Conservation (phyloP, 2,329 filamentous ascomycete species). For the Verticillium longisporum region DNA sequence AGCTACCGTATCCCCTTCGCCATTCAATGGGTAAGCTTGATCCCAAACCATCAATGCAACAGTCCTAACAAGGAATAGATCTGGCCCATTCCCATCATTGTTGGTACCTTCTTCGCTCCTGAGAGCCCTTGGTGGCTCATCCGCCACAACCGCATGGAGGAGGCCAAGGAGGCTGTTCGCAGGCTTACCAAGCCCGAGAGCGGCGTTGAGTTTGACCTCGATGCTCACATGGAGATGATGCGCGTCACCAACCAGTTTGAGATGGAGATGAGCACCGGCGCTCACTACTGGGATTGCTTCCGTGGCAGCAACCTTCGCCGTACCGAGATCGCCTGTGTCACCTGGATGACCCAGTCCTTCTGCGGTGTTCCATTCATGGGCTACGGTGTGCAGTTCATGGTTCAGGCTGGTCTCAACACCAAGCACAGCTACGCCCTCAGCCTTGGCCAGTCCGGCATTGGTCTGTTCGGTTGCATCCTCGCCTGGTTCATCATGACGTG, state of each 20-base stretch:
- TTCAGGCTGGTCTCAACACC: conserved; percentile 36
- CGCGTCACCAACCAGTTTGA: conserved; percentile 46
- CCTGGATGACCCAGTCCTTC: conserved; percentile 42
- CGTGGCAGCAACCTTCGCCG: conserved; percentile 42
- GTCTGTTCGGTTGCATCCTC: conserved; percentile 40
- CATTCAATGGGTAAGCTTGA: conserved; percentile 34
- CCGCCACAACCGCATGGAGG: conserved; percentile 32
- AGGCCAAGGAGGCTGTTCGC: conserved; percentile 31
- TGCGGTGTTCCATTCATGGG: conserved; percentile 43
- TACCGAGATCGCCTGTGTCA: conserved; percentile 43
- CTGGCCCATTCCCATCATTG: conserved; percentile 40
- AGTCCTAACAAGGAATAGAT: conserved; percentile 11
- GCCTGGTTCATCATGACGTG: conserved; percentile 44
- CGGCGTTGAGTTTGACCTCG: conserved; percentile 31
- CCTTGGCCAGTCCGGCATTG: conserved; percentile 42
- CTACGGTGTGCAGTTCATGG: conserved; percentile 17
- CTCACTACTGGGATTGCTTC: conserved; percentile 45
- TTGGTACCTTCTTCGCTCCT: conserved; percentile 37
- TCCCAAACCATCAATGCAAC: background rate
- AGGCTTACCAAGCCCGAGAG: conserved; percentile 29
- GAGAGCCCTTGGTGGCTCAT: conserved; percentile 45
- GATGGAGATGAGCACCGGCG: conserved; percentile 32
- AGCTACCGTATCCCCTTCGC: conserved; percentile 43
- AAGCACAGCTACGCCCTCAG: conserved; percentile 36
- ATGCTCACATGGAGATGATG: conserved; percentile 47